A percentile compares a stretch with the other conserved stretches of the same genome.
Evolutionary conservation across 345 rosid species (phyloP).

Genomic region (Eucalyptus rudis): DNA sequence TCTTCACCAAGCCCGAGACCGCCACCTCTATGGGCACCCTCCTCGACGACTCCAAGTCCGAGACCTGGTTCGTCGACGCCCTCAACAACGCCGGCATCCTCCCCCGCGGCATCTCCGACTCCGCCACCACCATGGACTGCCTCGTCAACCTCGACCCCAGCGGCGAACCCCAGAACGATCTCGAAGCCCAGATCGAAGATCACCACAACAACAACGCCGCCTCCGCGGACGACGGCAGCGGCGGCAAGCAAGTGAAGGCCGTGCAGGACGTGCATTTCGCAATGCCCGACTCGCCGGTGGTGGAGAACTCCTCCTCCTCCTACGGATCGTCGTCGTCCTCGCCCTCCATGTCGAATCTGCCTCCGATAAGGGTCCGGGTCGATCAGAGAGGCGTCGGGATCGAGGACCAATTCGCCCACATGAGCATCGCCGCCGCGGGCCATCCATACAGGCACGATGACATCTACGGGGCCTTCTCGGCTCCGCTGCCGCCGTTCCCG

Average conservation of each 20-base stretch:
- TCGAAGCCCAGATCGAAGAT: constrained; percentile 6
- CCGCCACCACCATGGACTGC: constrained; percentile 27
- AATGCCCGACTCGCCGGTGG: constrained; percentile 47
- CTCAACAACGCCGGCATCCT: constrained; percentile 53
- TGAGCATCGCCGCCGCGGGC: constrained; percentile 4
- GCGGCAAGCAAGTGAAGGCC: background rate
- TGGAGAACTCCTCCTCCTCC: constrained; percentile 25
- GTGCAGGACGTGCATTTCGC: constrained; percentile 29
- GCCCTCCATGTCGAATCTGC: constrained; percentile 53
- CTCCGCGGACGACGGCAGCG: too few relatives aligned
- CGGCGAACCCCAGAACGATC: background rate
- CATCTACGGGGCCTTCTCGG: constrained; percentile 5
- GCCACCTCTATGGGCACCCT: constrained; percentile 63
- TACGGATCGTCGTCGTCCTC: constrained; percentile 57
- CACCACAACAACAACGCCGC: background rate
- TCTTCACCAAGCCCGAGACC: constrained; percentile 60
- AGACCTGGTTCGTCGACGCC: constrained; percentile 81
- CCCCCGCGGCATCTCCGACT: constrained; percentile 56
- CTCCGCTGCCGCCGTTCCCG: constrained; percentile 19
- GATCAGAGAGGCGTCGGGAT: constrained; percentile 2
- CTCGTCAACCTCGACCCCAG: constrained; percentile 29
- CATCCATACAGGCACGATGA: constrained; percentile 22
- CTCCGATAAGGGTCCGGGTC: constrained; percentile 49
- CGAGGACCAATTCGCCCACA: constrained; percentile 55
- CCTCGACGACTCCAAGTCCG: constrained; percentile 54